Base-by-base conservation (phyloP, 495 filamentous ascomycete genomes). In the Penicillium flavigenum region DNA sequence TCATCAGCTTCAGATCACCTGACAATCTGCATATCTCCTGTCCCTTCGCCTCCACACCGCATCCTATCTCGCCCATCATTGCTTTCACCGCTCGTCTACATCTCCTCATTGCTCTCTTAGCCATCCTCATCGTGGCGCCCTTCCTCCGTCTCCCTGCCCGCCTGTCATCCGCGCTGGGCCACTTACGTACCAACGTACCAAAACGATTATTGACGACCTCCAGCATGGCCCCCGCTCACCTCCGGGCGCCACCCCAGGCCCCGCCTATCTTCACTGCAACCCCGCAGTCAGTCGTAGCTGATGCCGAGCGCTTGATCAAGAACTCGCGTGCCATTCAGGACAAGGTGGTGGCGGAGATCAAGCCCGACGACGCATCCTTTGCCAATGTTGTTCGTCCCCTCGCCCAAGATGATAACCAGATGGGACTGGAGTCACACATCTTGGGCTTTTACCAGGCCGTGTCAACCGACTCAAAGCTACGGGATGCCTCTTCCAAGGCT, bases 231-330 rank as follows among this genome's bases (percentile, higher is more conserved):
- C 82, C 85, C 46, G 74, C 80, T 58, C 73, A 85, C 63, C 69
- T 76, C 61, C 75, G 81, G 65, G 87, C 81, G 58, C 91, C 92
- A 50, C 91, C 92, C 19, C 92, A 96, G 71, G 78, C 86, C 20
- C 92, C 94, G 39, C 91, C 93, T 17, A 77, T 85, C 42, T 97
- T 97, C 76, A 92, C 84, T 0, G 90, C 89, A 48, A 96, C 91
- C 45, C 84, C 88, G 19, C 76, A 86, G 54, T 87, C 85, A 44
- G 77, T 98, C 53, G 72, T 95, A 20, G 79, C 82, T 54, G 91
- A 92, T 64, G 87, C 92, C 36, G 85, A 93, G 70, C 75, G 77
- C 36, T 71, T 96, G 46, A 90, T 92, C 58, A 81, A 87, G 22
- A 76, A 68, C 43, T 89, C 87, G 16, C 86, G 87, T 47, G 72